Conservation (phyloP, 2,329 filamentous ascomycete species). For the Beauveria sp. region DNA sequence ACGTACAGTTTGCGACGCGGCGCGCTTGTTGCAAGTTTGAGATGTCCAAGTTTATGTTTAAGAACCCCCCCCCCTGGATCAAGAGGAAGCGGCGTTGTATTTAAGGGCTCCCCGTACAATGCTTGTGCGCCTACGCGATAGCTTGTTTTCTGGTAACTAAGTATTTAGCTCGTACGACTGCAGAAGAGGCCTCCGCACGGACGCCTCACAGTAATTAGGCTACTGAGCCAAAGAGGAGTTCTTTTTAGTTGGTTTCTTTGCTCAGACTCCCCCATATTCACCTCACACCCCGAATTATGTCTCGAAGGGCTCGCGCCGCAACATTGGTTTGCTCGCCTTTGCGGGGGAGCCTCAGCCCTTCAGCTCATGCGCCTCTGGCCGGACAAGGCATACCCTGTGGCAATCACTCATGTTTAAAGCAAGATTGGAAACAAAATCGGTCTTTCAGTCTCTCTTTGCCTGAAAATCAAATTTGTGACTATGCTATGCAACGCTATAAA, state of each 20-base stretch:
- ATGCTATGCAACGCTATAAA: not conserved
- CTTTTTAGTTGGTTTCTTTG: not conserved
- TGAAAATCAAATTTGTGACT: no score
- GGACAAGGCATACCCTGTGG: no score
- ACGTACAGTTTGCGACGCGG: not conserved
- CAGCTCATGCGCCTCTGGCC: not conserved
- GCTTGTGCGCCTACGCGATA: not conserved
- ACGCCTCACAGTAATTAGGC: not conserved
- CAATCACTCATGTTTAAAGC: no score
- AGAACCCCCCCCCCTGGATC: not conserved
- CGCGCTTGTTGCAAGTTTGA: not conserved
- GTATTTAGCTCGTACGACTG: not conserved
- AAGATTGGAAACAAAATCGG: no score
- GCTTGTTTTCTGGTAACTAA: not conserved
- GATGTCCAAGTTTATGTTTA: not conserved
- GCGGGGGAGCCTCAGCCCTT: not conserved
- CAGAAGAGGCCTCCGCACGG: conserved; percentile 3
- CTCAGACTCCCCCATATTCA: not conserved
- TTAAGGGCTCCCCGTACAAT: not conserved
- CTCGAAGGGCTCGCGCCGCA: not conserved
- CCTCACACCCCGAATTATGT: not conserved
- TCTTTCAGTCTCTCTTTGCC: no score
- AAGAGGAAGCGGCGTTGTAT: not conserved
- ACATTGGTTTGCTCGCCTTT: not conserved
- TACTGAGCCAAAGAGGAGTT: not conserved